Evolutionary conservation across 2,329 filamentous ascomycete genomes (phyloP).

Genomic region (Xylariaceae sp.): DNA sequence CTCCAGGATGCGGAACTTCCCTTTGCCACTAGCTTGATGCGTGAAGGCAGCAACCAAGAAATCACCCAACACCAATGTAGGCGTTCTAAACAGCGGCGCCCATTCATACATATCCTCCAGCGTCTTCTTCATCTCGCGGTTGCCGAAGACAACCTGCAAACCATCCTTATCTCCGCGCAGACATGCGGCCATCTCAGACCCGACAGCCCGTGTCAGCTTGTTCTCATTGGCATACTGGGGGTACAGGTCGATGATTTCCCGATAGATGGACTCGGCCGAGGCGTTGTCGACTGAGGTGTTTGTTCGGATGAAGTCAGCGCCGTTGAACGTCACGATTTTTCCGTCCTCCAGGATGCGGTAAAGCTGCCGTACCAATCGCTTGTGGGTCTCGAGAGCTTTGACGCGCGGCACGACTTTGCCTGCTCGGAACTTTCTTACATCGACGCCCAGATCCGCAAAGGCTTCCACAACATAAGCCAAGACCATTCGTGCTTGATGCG

Average conservation of each 20-base stretch:
- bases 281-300: not conserved
- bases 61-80: not conserved
- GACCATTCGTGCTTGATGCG: not conserved
- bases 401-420: not conserved
- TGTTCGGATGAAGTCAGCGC: not conserved
- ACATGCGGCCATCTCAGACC: not conserved
- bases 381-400: not conserved
- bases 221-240: not conserved
- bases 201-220: not conserved
- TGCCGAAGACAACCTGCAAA: not conserved
- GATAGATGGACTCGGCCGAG: not conserved
- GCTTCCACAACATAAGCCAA: not conserved
- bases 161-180: not conserved
- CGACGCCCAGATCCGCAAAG: not conserved
- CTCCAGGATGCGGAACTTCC: constrained; percentile 2
- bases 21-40: not conserved
- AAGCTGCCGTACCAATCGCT: not conserved
- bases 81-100: not conserved
- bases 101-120: not conserved
- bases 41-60: not conserved
- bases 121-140: not conserved
- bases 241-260: not conserved
- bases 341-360: not conserved
- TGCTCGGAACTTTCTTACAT: not conserved
- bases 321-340: not conserved